Conservation (phyloP, 495 filamentous ascomycete species). For the Astrothelium subdiscretum region DNA sequence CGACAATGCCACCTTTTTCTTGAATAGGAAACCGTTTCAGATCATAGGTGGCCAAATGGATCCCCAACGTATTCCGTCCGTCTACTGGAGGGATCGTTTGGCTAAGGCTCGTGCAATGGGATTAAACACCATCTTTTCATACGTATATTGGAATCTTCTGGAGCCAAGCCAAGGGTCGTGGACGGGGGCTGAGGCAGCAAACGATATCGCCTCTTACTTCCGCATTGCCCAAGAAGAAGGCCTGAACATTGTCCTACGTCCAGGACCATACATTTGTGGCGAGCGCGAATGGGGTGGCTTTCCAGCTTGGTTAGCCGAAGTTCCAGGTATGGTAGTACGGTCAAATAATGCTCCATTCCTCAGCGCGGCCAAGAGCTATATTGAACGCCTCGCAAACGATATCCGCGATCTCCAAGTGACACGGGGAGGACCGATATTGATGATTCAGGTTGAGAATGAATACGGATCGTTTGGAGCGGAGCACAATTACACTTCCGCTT, state of each 20-base stretch:
- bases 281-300: constrained; percentile 41
- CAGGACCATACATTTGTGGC: constrained; percentile 38
- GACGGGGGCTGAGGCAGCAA: constrained; percentile 19
- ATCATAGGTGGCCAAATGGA: constrained; percentile 43
- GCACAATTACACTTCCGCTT: constrained; percentile 27
- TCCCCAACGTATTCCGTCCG: constrained; percentile 34
- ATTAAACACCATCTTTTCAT: constrained; percentile 38
- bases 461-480: constrained; percentile 37
- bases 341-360: constrained; percentile 30
- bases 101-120: constrained; percentile 35
- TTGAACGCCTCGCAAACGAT: constrained; percentile 27
- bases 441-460: constrained; percentile 41
- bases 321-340: constrained; percentile 31
- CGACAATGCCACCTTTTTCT: constrained; percentile 28
- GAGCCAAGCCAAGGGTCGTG: constrained; percentile 30
- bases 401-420: constrained; percentile 25
- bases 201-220: constrained; percentile 34
- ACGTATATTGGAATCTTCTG: constrained; percentile 38
- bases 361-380: constrained; percentile 26
- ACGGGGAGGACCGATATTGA: constrained; percentile 34
- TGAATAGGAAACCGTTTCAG: constrained; percentile 31
- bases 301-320: constrained; percentile 32
- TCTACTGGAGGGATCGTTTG: constrained; percentile 29
- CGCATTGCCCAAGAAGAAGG: constrained; percentile 32
- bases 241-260: constrained; percentile 32